phyloP scores from a whole-genome alignment of 768 basidiomycete species.

The Mycena indigotica region DNA sequence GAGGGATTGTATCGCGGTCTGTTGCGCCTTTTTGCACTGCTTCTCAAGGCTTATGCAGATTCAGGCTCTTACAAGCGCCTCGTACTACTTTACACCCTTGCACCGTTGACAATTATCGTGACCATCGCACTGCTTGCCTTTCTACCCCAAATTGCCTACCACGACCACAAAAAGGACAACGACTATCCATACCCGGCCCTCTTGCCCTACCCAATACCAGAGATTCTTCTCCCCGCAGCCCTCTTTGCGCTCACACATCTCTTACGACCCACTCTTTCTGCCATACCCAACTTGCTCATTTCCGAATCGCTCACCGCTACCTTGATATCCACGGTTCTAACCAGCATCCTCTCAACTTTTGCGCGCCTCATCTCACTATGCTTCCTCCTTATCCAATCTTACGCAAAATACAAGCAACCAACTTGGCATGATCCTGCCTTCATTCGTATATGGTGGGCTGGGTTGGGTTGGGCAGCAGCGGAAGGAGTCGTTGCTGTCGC shows the following conservation, averaged over 20 bases:
- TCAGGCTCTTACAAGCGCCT: constrained; percentile 66
- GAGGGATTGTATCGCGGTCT: constrained; percentile 53
- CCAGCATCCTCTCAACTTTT: constrained; percentile 53
- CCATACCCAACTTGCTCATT: constrained; percentile 33
- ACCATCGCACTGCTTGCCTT: constrained; percentile 52
- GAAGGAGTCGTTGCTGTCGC: constrained; percentile 65
- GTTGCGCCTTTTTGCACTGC: constrained; percentile 22
- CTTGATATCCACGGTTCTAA: constrained; percentile 42
- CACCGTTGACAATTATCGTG: constrained; percentile 56
- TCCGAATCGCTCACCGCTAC: constrained; percentile 35
- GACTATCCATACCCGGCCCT: constrained; percentile 45
- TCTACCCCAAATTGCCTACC: constrained; percentile 55
- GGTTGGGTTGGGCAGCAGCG: constrained; percentile 72
- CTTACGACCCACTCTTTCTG: constrained; percentile 51
- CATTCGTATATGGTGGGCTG: constrained; percentile 73
- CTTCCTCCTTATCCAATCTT: constrained; percentile 52
- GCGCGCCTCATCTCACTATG: constrained; percentile 59
- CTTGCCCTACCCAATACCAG: constrained; percentile 66
- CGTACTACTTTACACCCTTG: constrained; percentile 57
- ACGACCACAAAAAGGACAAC: constrained; percentile 26
- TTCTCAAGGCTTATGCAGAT: no score
- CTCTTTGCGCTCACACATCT: constrained; percentile 64
- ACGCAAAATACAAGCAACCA: constrained; percentile 43
- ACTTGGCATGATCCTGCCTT: constrained; percentile 64
- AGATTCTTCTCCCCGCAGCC: constrained; percentile 60